A percentile compares a stretch with the other conserved stretches of the same genome.
Conservation (phyloP, 805 yeast genomes). For the Candida palmyrensis region DNA sequence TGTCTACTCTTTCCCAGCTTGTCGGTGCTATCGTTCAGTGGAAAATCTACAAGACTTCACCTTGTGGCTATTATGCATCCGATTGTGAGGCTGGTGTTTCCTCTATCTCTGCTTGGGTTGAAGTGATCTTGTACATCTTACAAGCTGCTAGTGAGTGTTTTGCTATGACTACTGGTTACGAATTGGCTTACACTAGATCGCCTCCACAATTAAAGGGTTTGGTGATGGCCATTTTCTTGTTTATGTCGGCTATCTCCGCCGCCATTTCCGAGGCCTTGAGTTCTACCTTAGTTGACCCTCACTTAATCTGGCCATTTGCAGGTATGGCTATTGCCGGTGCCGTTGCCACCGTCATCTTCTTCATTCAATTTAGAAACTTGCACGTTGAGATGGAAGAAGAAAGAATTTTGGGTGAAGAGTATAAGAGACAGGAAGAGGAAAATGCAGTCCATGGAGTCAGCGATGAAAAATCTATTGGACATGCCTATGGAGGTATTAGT, state of each 20-base stretch:
- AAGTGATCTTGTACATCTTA: slow-evolving; percentile 25
- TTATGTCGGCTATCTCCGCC: slow-evolving; percentile 43
- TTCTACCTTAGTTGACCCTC: slow-evolving; percentile 37
- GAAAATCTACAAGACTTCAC: slow-evolving; percentile 42
- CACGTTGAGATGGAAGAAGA: slow-evolving; percentile 37
- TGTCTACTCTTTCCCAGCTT: slow-evolving; percentile 43
- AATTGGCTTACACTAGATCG: slow-evolving; percentile 49
- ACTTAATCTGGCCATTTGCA: slow-evolving; percentile 36
- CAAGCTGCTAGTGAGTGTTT: slow-evolving; percentile 52
- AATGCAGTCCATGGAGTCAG: neutral
- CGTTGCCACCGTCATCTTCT: slow-evolving; percentile 25
- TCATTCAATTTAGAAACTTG: slow-evolving; percentile 32
- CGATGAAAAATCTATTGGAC: neutral
- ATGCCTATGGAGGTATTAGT: slow-evolving; percentile 11
- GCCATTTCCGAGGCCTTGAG: slow-evolving; percentile 42
- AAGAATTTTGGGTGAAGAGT: slow-evolving; percentile 21
- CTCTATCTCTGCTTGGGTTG: slow-evolving; percentile 27
- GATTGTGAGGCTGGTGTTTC: slow-evolving; percentile 24
- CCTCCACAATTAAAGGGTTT: slow-evolving; percentile 48
- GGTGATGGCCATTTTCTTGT: slow-evolving; percentile 41
- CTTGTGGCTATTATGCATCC: slow-evolving; percentile 47
- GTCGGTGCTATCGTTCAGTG: slow-evolving; percentile 49
- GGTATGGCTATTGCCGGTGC: slow-evolving; percentile 33
- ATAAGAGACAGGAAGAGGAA: slow-evolving; percentile 6
- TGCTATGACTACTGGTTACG: slow-evolving; percentile 47